These are phyloP conservation scores for Clavulina sp. DNA, from an alignment of 768 basidiomycete species.

Conservation along the genomic window DNA sequence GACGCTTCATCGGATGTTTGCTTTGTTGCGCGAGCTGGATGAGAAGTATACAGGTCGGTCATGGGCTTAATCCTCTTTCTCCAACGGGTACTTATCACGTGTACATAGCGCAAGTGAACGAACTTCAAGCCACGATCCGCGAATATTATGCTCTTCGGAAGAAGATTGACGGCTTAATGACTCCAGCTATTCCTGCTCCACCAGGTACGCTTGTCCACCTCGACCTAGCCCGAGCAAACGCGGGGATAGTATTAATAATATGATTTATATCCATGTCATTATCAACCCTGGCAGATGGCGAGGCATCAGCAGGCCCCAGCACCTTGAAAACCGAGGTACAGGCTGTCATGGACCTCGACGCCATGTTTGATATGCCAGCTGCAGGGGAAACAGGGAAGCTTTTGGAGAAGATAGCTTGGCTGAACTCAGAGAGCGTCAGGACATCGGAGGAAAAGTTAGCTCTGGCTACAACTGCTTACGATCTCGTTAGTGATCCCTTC, in stretches of 20 bases:
- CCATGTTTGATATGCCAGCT: no score
- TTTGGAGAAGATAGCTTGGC: slow-evolving; percentile 38
- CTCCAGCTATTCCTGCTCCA: no score
- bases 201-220: no score
- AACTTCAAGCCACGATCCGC: slow-evolving; percentile 29
- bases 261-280: no score
- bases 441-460: slow-evolving; percentile 65
- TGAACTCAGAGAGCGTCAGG: slow-evolving; percentile 41
- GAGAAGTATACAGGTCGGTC: slow-evolving; percentile 36
- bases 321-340: no score
- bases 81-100: no score
- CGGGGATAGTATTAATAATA: no score
- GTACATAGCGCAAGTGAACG: slow-evolving; percentile 23
- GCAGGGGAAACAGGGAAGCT: slow-evolving; percentile 30
- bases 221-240: no score
- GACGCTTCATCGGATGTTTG: slow-evolving; percentile 51
- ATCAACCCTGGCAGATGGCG: no score
- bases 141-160: slow-evolving; percentile 29
- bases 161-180: slow-evolving; percentile 6
- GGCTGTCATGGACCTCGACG: no score
- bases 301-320: no score
- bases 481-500: slow-evolving; percentile 33
- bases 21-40: slow-evolving; percentile 56
- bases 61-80: not conserved
- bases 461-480: slow-evolving; percentile 49